Conservation (phyloP, 2,329 filamentous ascomycete genomes). For the Paraphoma sp. region DNA sequence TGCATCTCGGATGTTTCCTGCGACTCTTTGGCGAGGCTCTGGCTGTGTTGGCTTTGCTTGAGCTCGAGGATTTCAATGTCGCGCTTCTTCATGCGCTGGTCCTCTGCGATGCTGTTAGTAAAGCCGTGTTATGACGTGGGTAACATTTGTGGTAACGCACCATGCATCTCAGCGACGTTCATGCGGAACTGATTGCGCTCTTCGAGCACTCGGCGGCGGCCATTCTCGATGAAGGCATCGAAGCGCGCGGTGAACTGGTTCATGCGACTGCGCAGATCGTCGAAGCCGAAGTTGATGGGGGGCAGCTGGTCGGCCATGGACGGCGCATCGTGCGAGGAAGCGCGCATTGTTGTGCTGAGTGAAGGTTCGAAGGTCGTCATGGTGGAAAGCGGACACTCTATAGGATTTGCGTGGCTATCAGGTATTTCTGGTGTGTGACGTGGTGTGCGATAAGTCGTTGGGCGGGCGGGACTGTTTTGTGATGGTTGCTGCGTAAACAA, state of each 20-base stretch:
- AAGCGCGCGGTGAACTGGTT: constrained; percentile 88
- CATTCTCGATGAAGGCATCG: constrained; percentile 91
- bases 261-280: constrained; percentile 95
- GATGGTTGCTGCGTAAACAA: constrained; percentile 42
- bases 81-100: constrained; percentile 86
- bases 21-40: constrained; percentile 77
- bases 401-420: neutral
- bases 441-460: constrained; percentile 19
- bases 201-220: constrained; percentile 85
- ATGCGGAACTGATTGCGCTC: constrained; percentile 94
- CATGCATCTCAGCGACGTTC: constrained; percentile 87
- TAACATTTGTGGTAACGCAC: constrained; percentile 57
- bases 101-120: constrained; percentile 65
- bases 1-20: constrained; percentile 74
- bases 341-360: constrained; percentile 69
- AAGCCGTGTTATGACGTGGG: neutral
- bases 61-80: constrained; percentile 83
- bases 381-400: constrained; percentile 47
- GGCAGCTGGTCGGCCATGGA: constrained; percentile 82
- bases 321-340: constrained; percentile 64
- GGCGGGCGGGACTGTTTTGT: constrained; percentile 14
- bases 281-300: constrained; percentile 93
- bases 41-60: constrained; percentile 73
- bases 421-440: constrained; percentile 12
- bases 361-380: constrained; percentile 72